phyloP scores from a whole-genome alignment of 1,284 basidiomycete species.

The Papiliotrema terrestris region DNA sequence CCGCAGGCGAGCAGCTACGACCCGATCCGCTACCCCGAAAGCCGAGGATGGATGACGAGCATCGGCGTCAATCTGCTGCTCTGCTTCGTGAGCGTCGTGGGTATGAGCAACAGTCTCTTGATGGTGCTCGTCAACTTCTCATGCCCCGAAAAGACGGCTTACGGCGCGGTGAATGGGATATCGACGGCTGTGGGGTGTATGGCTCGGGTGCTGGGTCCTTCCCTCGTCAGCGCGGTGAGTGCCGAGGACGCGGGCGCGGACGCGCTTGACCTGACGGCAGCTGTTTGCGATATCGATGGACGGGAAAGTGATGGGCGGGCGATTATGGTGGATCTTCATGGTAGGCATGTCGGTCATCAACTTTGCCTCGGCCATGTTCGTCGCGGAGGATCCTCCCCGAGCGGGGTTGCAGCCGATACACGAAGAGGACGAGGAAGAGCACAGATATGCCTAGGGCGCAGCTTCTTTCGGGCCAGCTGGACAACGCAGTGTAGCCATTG shows the following conservation, averaged over 20 bases:
- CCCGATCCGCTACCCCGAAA: conserved; percentile 18
- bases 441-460: too few species aligned
- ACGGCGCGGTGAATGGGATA: conserved; percentile 46
- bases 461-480: too few species aligned
- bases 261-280: conserved; percentile 2
- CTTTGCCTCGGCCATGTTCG: conserved; percentile 17
- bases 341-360: conserved; percentile 26
- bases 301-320: conserved; percentile 33
- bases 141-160: conserved; percentile 36
- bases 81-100: conserved; percentile 32
- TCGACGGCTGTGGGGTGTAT: conserved; percentile 41
- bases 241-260: neutral
- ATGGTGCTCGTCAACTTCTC: conserved; percentile 44
- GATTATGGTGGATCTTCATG: conserved; percentile 47
- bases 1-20: conserved; percentile 5
- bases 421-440: conserved; percentile 9
- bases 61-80: conserved; percentile 36
- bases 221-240: conserved; percentile 35
- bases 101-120: conserved; percentile 28
- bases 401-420: neutral
- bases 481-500: too few species aligned
- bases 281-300: conserved; percentile 46
- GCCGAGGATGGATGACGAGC: conserved; percentile 29
- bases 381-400: conserved; percentile 9
- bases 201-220: conserved; percentile 42